Percentiles rank a stretch among this genome's conserved stretches.
Conservation (phyloP, 179 eudicot species). For the Spergularia azorica region DNA sequence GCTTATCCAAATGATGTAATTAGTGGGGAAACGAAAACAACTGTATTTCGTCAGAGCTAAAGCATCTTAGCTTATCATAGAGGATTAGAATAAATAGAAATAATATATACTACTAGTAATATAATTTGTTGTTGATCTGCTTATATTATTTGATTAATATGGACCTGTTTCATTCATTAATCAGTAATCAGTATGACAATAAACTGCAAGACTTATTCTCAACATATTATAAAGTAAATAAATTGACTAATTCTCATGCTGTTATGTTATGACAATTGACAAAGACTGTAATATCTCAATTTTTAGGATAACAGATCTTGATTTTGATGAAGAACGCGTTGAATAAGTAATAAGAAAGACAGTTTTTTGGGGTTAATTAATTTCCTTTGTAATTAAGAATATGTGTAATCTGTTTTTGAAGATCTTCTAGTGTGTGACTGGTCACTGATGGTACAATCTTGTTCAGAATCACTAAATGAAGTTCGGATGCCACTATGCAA, state of each 20-base stretch:
- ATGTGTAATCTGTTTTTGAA: not conserved
- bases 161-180: slow-evolving; percentile 2
- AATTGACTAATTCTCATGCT: slow-evolving; percentile 16
- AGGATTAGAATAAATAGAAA: slow-evolving; percentile 16
- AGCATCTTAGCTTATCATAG: slow-evolving; percentile 24
- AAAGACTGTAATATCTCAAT: not conserved
- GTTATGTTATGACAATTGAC: no score
- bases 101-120: not conserved
- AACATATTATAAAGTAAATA: not conserved
- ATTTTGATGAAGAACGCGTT: slow-evolving; percentile 10
- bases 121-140: slow-evolving; percentile 15
- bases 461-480: not conserved
- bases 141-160: not conserved
- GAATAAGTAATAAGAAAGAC: slow-evolving; percentile 1
- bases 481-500: no score
- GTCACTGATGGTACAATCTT: not conserved
- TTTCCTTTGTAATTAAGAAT: not conserved
- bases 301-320: slow-evolving; percentile 18
- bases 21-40: slow-evolving; percentile 21
- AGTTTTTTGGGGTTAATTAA: not conserved
- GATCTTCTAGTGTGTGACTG: not conserved
- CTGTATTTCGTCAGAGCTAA: slow-evolving; percentile 17
- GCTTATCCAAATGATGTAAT: slow-evolving; percentile 30
- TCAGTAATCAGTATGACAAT: not conserved
- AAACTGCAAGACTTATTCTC: slow-evolving; percentile 22